Evolutionary conservation across 768 basidiomycete genomes (phyloP), one percentile per base, ranked within the genome.

Genomic region (Russula sp.): DNA sequence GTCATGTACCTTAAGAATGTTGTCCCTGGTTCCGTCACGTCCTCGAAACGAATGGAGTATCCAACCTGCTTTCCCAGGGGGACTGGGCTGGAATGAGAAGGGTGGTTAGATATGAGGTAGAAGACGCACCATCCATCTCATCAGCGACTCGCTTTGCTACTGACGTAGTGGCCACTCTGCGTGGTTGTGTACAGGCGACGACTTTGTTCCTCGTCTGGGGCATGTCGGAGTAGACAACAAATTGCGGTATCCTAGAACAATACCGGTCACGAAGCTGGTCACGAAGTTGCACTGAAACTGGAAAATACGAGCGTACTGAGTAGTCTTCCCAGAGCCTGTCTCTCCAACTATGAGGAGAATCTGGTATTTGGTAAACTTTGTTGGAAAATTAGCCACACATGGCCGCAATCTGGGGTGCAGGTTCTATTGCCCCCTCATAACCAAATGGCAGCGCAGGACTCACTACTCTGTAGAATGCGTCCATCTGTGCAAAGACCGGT

Each of bases 1-100:
- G 97, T 99, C 95, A 98, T 97, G 77, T 99, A 98, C 72, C 97
- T 98, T 65, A 99, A 79, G 75, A 99, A 97, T 0, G 97, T 98
- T 35, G 87, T 89, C 0, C 90, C 88, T 0, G 84, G 77, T 66
- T 91, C 82, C 45, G 96, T 89, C 90, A 93, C 88, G 72, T 98
- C 97, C 74, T 99, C 96, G 72, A 98, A 99, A 72, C 96, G 92
- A 69, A 98, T 98, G 5, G 92, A 93, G 75, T 99, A 99, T 58
- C 96, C 96, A 65, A 98, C 96, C 65, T 98, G 87, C 69, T 90
- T 87, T 35, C 96, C 96, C 1, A 99, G 86, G 73, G 85, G 81
- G 6, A 99, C 94, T 94, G 67, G 7, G 65, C 47, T 54, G 39
- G 34, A 59, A 59, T 63, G 58, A 63, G 43, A 32, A 53, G 16